Evolutionary conservation across 768 basidiomycete species (phyloP), one percentile per base, ranked within the genome.

Genomic region (Strobilomyces echinocephalus): DNA sequence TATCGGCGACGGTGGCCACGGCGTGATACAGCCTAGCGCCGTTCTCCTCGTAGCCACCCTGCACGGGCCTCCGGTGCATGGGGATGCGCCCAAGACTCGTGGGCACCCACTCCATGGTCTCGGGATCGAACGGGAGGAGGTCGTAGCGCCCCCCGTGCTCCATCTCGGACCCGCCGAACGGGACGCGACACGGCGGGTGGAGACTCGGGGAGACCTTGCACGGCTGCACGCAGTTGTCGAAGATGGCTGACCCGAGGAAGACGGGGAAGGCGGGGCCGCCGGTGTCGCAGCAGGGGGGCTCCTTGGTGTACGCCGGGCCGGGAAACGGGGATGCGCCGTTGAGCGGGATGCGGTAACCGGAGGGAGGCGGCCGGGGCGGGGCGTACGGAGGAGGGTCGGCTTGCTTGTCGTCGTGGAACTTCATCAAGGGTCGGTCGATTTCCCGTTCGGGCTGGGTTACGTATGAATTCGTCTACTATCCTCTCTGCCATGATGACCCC

Each of bases 191-290:
- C 54, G 68, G 73, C 58, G 58, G 77, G 63, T n/a, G 62, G n/a
- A 87, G 79, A 57, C 76, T 67, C 10, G 84, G 81, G 1, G 74
- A 81, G 60, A 91, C 80, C 74, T 92, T 93, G 79, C 90, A 91
- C 4, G 90, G 90, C 54, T 92, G 89, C 3, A 91, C 86, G 0
- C 83, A 81, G 55, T 74, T 71, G 51, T 58, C 74, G 63, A 90
- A 74, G 43, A 91, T 70, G 11, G 88, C 90, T 5, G 86, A 87
- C 14, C 88, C 90, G 31, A 93, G 59, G 71, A 76, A 93, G 54
- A 91, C 64, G 6, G 84, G 84, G 2, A 78, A 77, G 24, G 10
- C 4, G 24, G 59, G 54, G 2, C 81, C 80, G 60, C 86, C 81
- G 1, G 72, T 66, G 62, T 92, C 88, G 35, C 68, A 60, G 60